Percentiles rank a stretch among this genome's conserved stretches.
phyloP scores from a whole-genome alignment of 2,329 filamentous ascomycete species.

The Lachnellula occidentalis region DNA sequence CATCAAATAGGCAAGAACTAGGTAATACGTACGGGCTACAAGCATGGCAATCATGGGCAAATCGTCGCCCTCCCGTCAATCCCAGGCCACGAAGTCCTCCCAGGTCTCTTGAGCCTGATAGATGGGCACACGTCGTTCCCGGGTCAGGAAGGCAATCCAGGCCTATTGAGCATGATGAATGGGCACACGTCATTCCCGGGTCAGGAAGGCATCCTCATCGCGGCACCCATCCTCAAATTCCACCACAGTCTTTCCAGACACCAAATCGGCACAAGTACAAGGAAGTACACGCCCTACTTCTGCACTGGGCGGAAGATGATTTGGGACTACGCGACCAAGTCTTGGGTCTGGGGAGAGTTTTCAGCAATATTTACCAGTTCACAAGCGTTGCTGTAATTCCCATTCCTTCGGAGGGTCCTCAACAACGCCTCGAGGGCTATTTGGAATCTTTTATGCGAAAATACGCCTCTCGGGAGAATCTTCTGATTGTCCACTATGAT shows the following conservation, averaged over 20 bases:
- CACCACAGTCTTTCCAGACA: background rate
- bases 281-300: constrained; percentile 2
- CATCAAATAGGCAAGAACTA: no score
- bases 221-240: background rate
- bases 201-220: no score
- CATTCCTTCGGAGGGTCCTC: background rate
- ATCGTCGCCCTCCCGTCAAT: no score
- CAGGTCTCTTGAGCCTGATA: no score
- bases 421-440: background rate
- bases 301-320: constrained; percentile 4
- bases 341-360: background rate
- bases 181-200: no score
- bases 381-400: background rate
- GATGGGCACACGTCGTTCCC: no score
- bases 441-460: background rate
- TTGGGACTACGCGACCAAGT: constrained; percentile 1
- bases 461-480: background rate
- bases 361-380: constrained; percentile 3
- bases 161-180: no score
- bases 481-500: constrained; percentile 4
- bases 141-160: no score
- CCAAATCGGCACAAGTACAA: background rate
- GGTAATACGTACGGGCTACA: no score
- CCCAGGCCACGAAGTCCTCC: background rate
- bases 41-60: no score